Evolutionary conservation across 202 grass and related monocot species (phyloP), one percentile per base, ranked within the genome.

Genomic region (Saccharum hybrid): DNA sequence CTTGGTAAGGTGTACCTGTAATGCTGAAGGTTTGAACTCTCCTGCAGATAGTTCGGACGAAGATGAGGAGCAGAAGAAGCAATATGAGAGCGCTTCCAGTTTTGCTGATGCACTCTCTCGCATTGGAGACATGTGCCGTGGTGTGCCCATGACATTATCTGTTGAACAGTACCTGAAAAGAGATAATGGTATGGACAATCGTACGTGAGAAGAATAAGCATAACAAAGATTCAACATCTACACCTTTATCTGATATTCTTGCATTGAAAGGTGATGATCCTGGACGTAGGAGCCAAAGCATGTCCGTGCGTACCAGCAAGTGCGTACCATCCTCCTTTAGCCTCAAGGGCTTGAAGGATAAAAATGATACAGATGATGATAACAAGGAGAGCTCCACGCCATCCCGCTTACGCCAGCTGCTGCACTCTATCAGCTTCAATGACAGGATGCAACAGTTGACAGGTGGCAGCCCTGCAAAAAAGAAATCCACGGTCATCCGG

Each of bases 341-440:
- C 71, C 93, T 88, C 30, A 90, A 91, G 76, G 82, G 89, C 10
- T 79, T 74, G 22, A 94, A 74, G 65, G 95, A 84, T 21, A 85
- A 75, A 68, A 72, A 81, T 64, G 89, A 92, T 18, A 52, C 45
- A 60, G 96, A 92, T 39, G 93, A 94, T 37, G 79, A 75, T 28
- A 54, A 41, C 76, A 90, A 83, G 71, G 88, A 83, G 77, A 86
- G 31, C 75, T 84, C 68, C 78, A 81, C 83, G 38, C 91, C 89
- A 38, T 94, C 88, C 45, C 83, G 77, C 66, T 70, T 94, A 39
- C 78, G 79, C 37, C 82, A 88, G 81, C 74, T 96, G 60, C 69
- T 94, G 63, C 91, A 90, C 26, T 98, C 96, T 63, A 64, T 94
- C 34, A 96, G 93, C 82, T 94, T 99, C 54, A 99, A 90, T 62